Conservation (phyloP, 352 stramenopile genomes). For the Globisporangium parvum region DNA sequence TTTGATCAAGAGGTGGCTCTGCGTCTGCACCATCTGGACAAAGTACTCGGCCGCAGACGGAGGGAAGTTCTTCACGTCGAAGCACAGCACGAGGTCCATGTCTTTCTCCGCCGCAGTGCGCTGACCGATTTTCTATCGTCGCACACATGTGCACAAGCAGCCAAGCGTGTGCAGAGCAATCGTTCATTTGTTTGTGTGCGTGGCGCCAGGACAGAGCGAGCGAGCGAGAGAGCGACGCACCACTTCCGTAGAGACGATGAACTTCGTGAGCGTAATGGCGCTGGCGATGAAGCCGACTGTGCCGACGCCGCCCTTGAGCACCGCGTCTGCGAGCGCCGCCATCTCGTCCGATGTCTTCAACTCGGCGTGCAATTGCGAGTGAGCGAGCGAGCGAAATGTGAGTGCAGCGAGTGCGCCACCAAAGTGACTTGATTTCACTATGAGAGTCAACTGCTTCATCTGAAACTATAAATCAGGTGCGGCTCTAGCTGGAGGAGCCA, state of each 20-base stretch:
- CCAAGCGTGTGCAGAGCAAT: neutral
- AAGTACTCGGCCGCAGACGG: conserved; percentile 55
- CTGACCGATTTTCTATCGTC: conserved; percentile 44
- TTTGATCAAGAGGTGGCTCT: conserved; percentile 49
- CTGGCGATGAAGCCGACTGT: conserved; percentile 69
- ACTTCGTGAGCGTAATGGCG: conserved; percentile 74
- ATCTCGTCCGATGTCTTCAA: conserved; percentile 16
- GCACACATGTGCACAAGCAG: neutral
- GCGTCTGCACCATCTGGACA: conserved; percentile 49
- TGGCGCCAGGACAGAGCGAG: neutral
- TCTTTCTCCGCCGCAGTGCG: conserved; percentile 45
- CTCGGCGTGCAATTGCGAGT: neutral
- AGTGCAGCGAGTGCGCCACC: neutral
- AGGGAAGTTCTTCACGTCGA: conserved; percentile 54
- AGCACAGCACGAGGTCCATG: conserved; percentile 71
- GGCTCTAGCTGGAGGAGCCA: no score
- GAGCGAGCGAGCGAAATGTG: no score
- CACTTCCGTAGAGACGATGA: conserved; percentile 68
- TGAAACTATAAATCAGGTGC: neutral
- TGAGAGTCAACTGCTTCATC: neutral
- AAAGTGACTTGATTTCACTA: neutral
- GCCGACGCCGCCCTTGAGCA: conserved; percentile 67
- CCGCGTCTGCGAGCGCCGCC: conserved; percentile 43
- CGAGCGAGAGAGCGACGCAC: conserved; percentile 20
- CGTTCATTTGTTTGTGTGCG: neutral